phyloP scores from a whole-genome alignment of 2,329 filamentous ascomycete genomes.

The Neonectria faginata region DNA sequence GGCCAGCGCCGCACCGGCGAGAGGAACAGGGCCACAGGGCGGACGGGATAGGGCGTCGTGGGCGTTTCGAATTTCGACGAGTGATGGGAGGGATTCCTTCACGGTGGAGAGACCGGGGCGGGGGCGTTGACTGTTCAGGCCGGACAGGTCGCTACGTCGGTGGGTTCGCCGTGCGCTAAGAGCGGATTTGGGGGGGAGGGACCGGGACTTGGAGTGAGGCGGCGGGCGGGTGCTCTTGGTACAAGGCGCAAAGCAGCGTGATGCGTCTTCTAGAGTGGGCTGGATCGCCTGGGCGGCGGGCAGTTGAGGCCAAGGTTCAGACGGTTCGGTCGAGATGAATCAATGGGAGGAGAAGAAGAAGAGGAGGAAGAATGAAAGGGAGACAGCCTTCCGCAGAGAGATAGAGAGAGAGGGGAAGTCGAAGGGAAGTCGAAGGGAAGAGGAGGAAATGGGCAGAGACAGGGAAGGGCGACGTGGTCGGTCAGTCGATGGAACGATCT shows the following conservation, averaged over 20 bases:
- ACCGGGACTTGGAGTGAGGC: neutral
- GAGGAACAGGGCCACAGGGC: neutral
- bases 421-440: slow-evolving; percentile 12
- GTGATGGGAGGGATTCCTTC: slow-evolving; percentile 6
- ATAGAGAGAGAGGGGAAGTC: slow-evolving; percentile 16
- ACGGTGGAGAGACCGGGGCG: slow-evolving; percentile 16
- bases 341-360: neutral
- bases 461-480: slow-evolving; percentile 14
- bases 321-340: neutral
- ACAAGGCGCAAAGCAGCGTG: slow-evolving; percentile 3
- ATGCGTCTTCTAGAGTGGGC: neutral
- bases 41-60: slow-evolving; percentile 1
- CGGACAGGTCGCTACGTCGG: slow-evolving; percentile 30
- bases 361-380: neutral
- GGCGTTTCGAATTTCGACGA: slow-evolving; percentile 6
- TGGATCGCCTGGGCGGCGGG: neutral
- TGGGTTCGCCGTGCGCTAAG: slow-evolving; percentile 28
- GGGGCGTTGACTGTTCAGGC: slow-evolving; percentile 1
- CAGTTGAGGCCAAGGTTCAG: neutral
- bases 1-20: slow-evolving; percentile 3
- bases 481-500: slow-evolving; percentile 26
- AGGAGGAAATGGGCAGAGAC: slow-evolving; percentile 8
- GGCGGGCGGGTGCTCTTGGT: neutral
- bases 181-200: slow-evolving; percentile 11
- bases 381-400: neutral